Percentiles rank a stretch among this genome's conserved stretches.
phyloP scores from a whole-genome alignment of 1,284 basidiomycete species.

The Naganishia sp. region DNA sequence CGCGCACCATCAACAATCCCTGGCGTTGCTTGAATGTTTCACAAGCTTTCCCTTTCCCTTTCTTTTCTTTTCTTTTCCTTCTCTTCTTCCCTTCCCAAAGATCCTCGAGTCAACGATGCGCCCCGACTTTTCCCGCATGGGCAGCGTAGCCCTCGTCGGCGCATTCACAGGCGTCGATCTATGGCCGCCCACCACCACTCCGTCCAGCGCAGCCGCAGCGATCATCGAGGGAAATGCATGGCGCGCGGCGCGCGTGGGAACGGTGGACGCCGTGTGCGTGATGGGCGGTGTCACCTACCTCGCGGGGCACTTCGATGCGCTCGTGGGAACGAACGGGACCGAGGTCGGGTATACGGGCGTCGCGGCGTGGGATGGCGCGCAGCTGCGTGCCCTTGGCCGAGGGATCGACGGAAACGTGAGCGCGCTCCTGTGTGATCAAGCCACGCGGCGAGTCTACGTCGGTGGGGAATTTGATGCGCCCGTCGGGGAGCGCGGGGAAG shows the following conservation, averaged over 20 bases:
- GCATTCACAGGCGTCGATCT: constrained; percentile 81
- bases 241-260: constrained; percentile 35
- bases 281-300: constrained; percentile 47
- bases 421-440: constrained; percentile 78
- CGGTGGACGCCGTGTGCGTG: constrained; percentile 46
- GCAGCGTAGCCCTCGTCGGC: constrained; percentile 80
- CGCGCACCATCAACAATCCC: constrained; percentile 15
- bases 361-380: constrained; percentile 39
- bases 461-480: constrained; percentile 60
- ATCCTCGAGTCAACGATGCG: constrained; percentile 53
- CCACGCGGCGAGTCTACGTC: constrained; percentile 73
- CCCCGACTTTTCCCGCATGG: constrained; percentile 89
- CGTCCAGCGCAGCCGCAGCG: constrained; percentile 44
- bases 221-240: constrained; percentile 2
- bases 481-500: not conserved
- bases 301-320: constrained; percentile 46
- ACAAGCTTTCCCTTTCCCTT: too few relatives aligned
- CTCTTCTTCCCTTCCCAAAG: too few relatives aligned
- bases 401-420: constrained; percentile 66
- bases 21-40: too few relatives aligned
- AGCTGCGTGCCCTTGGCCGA: constrained; percentile 33
- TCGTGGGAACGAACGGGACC: constrained; percentile 37
- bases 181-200: constrained; percentile 55
- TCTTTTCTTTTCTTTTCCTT: too few relatives aligned
- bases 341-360: constrained; percentile 38